Evolutionary conservation across 805 yeast genomes (phyloP).

Genomic region (Lipomyces sp.): DNA sequence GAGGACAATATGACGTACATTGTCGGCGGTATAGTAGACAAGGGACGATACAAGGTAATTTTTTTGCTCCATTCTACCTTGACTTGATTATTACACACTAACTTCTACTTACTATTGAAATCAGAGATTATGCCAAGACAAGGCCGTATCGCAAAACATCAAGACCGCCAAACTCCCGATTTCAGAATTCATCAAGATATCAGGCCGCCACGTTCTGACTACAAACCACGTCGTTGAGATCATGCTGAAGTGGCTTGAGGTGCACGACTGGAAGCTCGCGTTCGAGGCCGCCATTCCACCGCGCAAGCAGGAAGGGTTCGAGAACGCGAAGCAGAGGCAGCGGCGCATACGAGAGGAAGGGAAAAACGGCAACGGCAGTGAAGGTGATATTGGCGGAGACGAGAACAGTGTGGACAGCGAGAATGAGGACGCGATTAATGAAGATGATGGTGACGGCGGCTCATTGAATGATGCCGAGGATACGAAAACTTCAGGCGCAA

Average conservation of each 20-base stretch:
- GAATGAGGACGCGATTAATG: background rate
- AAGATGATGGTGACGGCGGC: too few species aligned
- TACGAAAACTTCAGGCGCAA: too few species aligned
- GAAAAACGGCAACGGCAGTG: background rate
- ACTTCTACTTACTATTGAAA: constrained; percentile 39
- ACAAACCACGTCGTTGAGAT: constrained; percentile 94
- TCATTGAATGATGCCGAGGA: too few species aligned
- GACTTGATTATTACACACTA: background rate
- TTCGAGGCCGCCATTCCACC: constrained; percentile 85
- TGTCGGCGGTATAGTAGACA: constrained; percentile 95
- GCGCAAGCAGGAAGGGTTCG: constrained; percentile 49
- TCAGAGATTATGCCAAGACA: constrained; percentile 71
- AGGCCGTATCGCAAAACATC: constrained; percentile 71
- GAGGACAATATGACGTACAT: constrained; percentile 73
- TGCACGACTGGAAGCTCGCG: constrained; percentile 77
- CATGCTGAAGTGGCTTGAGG: constrained; percentile 74
- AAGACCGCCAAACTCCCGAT: constrained; percentile 79
- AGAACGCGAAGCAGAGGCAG: constrained; percentile 24
- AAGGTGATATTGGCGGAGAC: background rate
- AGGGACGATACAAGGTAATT: constrained; percentile 54
- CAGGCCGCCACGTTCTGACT: constrained; percentile 86
- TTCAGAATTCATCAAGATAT: constrained; percentile 73
- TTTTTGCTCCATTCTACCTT: background rate
- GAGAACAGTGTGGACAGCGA: background rate
- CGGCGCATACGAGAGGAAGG: constrained; percentile 26